phyloP scores from a whole-genome alignment of 768 basidiomycete genomes.

The Terana coerulea region DNA sequence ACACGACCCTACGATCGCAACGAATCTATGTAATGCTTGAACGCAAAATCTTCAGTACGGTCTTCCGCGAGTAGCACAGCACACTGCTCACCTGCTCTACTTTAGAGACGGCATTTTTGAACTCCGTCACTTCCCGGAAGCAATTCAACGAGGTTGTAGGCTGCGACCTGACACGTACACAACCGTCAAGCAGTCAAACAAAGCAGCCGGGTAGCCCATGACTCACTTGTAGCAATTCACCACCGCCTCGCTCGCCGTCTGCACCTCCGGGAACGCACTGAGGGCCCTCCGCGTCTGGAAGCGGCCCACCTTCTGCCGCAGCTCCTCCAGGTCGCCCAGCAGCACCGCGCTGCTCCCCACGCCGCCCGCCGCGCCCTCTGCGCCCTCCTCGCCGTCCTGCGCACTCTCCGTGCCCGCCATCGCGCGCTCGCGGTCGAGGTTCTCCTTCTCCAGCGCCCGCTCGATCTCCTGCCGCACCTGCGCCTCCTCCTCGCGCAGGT shows the following conservation, averaged over 20 bases:
- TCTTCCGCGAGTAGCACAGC: not conserved
- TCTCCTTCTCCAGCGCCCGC: conserved; percentile 80
- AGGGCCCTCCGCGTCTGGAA: conserved; percentile 57
- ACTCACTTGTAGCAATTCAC: conserved; percentile 74
- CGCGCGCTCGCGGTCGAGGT: conserved; percentile 69
- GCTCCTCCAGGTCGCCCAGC: conserved; percentile 71
- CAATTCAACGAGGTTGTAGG: conserved; percentile 61
- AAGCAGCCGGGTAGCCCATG: too few relatives aligned
- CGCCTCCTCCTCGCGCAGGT: conserved; percentile 67
- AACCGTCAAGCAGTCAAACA: not conserved
- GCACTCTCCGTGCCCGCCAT: conserved; percentile 38
- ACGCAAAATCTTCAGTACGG: conserved; percentile 37
- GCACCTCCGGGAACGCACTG: conserved; percentile 51
- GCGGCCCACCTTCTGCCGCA: conserved; percentile 67
- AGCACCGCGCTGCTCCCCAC: conserved; percentile 60
- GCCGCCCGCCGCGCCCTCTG: conserved; percentile 31
- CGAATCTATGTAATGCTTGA: conserved; percentile 70
- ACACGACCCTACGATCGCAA: conserved; percentile 22
- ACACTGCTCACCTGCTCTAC: conserved; percentile 59
- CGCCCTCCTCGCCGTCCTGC: conserved; percentile 33
- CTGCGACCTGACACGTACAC: conserved; percentile 33
- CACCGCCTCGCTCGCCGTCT: conserved; percentile 54
- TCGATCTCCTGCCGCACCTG: conserved; percentile 71
- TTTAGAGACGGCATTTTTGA: conserved; percentile 63
- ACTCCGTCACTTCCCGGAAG: conserved; percentile 66